Percentiles rank a stretch among this genome's conserved stretches.
Evolutionary conservation across 352 stramenopile species (phyloP).

Genomic region (Globisporangium parvum): DNA sequence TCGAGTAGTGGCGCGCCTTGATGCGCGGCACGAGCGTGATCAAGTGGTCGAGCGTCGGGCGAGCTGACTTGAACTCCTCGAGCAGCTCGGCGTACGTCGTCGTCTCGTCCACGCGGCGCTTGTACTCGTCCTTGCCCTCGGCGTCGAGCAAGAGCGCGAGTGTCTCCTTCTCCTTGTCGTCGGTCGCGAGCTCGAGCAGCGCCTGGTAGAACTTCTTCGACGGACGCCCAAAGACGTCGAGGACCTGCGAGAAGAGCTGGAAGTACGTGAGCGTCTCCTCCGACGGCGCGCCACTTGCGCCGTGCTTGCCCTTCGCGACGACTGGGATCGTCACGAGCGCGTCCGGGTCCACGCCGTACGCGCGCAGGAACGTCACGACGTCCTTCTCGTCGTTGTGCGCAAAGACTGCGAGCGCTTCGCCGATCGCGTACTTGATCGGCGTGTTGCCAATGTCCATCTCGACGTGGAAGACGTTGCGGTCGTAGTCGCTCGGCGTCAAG

Average conservation of each 20-base stretch:
- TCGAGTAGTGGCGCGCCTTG: slow-evolving; percentile 88
- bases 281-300: slow-evolving; percentile 14
- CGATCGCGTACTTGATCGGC: slow-evolving; percentile 79
- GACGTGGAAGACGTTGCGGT: slow-evolving; percentile 83
- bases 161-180: slow-evolving; percentile 66
- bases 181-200: slow-evolving; percentile 50
- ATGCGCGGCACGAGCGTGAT: slow-evolving; percentile 73
- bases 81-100: slow-evolving; percentile 73
- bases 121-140: slow-evolving; percentile 82
- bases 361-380: slow-evolving; percentile 63
- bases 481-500: slow-evolving; percentile 75
- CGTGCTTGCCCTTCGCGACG: slow-evolving; percentile 47
- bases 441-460: slow-evolving; percentile 83
- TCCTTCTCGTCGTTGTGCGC: slow-evolving; percentile 75
- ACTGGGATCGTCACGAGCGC: slow-evolving; percentile 63
- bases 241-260: slow-evolving; percentile 75
- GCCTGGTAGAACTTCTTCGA: slow-evolving; percentile 84
- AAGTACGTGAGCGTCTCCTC: slow-evolving; percentile 74
- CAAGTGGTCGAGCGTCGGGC: slow-evolving; percentile 55
- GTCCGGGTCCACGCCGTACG: slow-evolving; percentile 62
- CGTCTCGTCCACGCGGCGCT: slow-evolving; percentile 71
- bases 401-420: slow-evolving; percentile 80
- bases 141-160: slow-evolving; percentile 41
- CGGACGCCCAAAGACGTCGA: slow-evolving; percentile 79
- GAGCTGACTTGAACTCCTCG: slow-evolving; percentile 65